Base-by-base conservation (phyloP, 441 rosid genomes). In the Aleurites moluccanus region DNA sequence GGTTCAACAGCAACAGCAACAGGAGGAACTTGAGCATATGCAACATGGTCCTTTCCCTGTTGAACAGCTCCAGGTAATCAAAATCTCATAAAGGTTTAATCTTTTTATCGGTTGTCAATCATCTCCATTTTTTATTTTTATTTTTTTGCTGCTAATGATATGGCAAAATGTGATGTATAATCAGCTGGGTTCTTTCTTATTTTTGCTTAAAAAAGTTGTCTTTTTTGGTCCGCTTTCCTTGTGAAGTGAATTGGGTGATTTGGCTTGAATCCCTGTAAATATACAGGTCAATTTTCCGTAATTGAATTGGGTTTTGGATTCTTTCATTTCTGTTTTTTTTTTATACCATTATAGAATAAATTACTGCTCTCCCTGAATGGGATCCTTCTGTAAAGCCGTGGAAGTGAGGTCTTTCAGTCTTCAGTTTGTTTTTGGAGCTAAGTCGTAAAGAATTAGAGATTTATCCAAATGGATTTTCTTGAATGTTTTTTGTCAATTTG, bases 41-140 rank as follows among this genome's bases (percentile, higher is more conserved):
- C 96, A 88, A 52, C 90, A 90, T 57, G 98, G 99, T 35, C 97
- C 95, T 73, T 84, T 85, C 74, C 98, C 94, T 60, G 88, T 95
- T 16, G 97, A 95, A 78, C 96, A 93, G 88, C 98, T 95, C 75
- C 98, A 90, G 97, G 98, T 93, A 79, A 69, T 52, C 10, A 13
- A 45, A 61, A 23, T 71, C 61, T 64, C 47, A 47, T 4, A 45
- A 50, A 69, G 33, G 45, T 70, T 64, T 33, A 30, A 20, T 30
- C 60, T 38, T 53, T 73, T 33, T 0, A 2, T 33, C 20, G 10
- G 28, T 62, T 62, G 4, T 21, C 27, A 38, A 27, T 52, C 9
- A n/a, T 10, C 53, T 65, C 2, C 16, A 9, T 63, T 20, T 33
- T 6, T 21, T 20, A 73, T 9, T 2, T n/a, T 38, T n/a, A n/a